Percentiles rank a stretch among this genome's conserved stretches.
These are phyloP conservation scores for Euclidium syriacum DNA, from an alignment of 345 rosid species.

Conservation along the genomic window DNA sequence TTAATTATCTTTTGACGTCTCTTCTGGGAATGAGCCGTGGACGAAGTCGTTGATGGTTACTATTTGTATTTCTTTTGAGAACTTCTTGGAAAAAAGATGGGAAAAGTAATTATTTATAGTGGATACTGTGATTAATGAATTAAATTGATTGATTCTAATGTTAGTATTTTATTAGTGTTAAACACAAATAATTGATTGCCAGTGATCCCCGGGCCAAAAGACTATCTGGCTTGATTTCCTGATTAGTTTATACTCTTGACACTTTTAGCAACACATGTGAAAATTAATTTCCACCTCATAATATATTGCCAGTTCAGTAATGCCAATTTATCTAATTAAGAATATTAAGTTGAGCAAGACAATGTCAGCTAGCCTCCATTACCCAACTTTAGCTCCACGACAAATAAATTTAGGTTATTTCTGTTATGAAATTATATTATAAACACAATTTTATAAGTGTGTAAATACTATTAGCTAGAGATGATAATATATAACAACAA, in stretches of 20 bases:
- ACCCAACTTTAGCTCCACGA: slow-evolving; percentile 1
- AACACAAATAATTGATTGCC: not conserved
- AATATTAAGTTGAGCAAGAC: slow-evolving; percentile 14
- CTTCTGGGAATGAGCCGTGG: slow-evolving; percentile 6
- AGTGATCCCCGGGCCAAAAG: not conserved
- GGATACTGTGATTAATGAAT: not conserved
- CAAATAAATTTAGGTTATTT: not conserved
- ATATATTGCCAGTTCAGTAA: not conserved
- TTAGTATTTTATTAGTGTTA: not conserved
- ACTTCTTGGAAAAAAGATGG: not conserved
- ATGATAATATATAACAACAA: too few species aligned
- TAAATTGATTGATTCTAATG: slow-evolving; percentile 1
- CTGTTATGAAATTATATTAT: too few species aligned
- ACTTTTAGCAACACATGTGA: slow-evolving; percentile 21
- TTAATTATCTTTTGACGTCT: not conserved
- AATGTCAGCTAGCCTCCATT: not conserved
- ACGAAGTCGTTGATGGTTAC: slow-evolving; percentile 19
- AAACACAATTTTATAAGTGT: too few species aligned
- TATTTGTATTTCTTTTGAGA: not conserved
- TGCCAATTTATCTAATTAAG: not conserved
- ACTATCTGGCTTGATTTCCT: not conserved
- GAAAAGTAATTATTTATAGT: not conserved
- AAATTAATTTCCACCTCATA: slow-evolving; percentile 7
- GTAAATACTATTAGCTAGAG: too few species aligned
- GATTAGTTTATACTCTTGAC: slow-evolving; percentile 9